Conservation (phyloP, 768 basidiomycete species). For the Suillus placidus region DNA sequence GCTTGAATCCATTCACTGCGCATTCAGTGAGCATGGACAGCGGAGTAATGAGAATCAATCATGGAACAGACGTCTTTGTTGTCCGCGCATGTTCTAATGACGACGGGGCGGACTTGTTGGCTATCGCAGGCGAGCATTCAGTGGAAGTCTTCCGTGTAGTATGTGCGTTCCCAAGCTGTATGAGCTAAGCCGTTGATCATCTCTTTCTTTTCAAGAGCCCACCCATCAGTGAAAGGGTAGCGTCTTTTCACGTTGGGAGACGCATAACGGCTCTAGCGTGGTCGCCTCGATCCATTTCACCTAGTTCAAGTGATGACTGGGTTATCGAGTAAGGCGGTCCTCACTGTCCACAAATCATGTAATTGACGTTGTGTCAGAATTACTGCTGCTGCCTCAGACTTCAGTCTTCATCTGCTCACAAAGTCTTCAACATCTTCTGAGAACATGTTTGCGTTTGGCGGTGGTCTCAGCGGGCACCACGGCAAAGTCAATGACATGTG, state of each 20-base stretch:
- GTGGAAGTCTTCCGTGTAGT: slow-evolving; percentile 71
- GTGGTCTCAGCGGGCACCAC: slow-evolving; percentile 81
- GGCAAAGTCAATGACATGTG: slow-evolving; percentile 76
- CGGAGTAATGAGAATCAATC: slow-evolving; percentile 52
- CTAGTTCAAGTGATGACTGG: slow-evolving; percentile 67
- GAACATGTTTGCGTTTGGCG: slow-evolving; percentile 70
- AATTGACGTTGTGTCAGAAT: slow-evolving; percentile 48
- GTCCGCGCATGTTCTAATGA: slow-evolving; percentile 65
- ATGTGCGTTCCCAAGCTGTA: slow-evolving; percentile 29
- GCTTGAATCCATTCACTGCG: background rate
- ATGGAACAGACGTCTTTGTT: slow-evolving; percentile 61
- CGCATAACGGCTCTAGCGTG: slow-evolving; percentile 77
- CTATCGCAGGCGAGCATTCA: slow-evolving; percentile 72
- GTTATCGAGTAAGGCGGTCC: slow-evolving; percentile 60
- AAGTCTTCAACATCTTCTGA: slow-evolving; percentile 53
- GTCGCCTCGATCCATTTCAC: slow-evolving; percentile 72
- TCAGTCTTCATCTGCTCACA: slow-evolving; percentile 69
- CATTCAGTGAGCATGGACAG: slow-evolving; percentile 42
- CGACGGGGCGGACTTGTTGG: slow-evolving; percentile 68
- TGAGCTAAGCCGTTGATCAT: slow-evolving; percentile 13
- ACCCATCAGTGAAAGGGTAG: slow-evolving; percentile 51
- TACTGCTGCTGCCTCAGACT: slow-evolving; percentile 67
- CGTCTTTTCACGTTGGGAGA: slow-evolving; percentile 73
- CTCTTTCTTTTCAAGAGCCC: slow-evolving; percentile 37
- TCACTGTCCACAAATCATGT: slow-evolving; percentile 1